These are phyloP conservation scores for Daldinia bambusicola DNA, from an alignment of 495 filamentous ascomycete species.

Conservation along the genomic window DNA sequence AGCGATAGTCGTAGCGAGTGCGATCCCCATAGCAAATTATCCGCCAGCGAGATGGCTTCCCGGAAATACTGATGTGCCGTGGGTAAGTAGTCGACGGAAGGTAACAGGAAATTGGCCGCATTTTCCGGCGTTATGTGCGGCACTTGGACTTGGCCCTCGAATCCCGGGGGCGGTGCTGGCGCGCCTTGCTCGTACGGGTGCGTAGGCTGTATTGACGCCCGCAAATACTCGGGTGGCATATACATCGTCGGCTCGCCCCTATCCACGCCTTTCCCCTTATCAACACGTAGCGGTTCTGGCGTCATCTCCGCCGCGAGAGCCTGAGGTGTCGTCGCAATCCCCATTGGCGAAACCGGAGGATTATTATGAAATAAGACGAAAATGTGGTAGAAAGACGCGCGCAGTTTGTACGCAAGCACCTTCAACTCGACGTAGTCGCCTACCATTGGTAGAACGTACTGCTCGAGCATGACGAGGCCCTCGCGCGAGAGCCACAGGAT, in stretches of 20 bases:
- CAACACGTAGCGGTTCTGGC: slow-evolving; percentile 45
- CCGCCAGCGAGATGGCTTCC: slow-evolving; percentile 78
- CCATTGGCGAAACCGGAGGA: slow-evolving; percentile 57
- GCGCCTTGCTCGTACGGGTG: slow-evolving; percentile 56
- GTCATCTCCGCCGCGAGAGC: not conserved
- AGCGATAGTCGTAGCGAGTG: slow-evolving; percentile 91
- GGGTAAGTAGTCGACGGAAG: slow-evolving; percentile 83
- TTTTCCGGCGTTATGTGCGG: slow-evolving; percentile 51
- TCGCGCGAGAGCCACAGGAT: slow-evolving; percentile 97
- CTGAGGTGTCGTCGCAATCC: slow-evolving; percentile 42
- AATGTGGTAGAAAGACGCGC: slow-evolving; percentile 94
- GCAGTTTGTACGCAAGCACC: slow-evolving; percentile 89
- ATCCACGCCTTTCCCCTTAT: slow-evolving; percentile 60
- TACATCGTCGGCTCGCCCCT: slow-evolving; percentile 31
- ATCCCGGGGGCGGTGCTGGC: slow-evolving; percentile 62
- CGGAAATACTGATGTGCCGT: slow-evolving; percentile 83
- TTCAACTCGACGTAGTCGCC: slow-evolving; percentile 76
- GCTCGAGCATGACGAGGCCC: slow-evolving; percentile 84
- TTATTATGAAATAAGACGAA: slow-evolving; percentile 95
- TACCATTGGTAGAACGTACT: slow-evolving; percentile 85
- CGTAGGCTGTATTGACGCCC: slow-evolving; percentile 55
- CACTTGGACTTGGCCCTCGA: slow-evolving; percentile 48
- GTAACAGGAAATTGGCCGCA: slow-evolving; percentile 75
- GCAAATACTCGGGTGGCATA: slow-evolving; percentile 18
- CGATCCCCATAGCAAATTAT: slow-evolving; percentile 79